Conservation (phyloP, 768 basidiomycete genomes). For the Paxillus rubicundulus region DNA sequence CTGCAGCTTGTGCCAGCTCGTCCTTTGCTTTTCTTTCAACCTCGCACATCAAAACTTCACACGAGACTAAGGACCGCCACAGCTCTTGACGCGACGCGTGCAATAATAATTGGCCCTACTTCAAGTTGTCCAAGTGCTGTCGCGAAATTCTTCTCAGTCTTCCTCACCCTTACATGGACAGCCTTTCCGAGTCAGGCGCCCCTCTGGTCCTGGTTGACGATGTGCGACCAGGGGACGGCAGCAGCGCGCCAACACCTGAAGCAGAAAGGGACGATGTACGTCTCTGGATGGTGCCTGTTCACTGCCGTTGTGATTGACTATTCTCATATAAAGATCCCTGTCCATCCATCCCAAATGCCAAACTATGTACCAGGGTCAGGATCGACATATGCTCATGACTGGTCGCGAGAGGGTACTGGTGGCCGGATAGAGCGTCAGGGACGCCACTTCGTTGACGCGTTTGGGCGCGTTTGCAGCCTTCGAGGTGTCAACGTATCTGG, state of each 20-base stretch:
- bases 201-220: conserved; percentile 49
- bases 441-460: conserved; percentile 77
- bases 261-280: conserved; percentile 2
- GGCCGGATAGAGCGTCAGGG: conserved; percentile 60
- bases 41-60: too few relatives aligned
- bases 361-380: conserved; percentile 47
- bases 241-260: neutral
- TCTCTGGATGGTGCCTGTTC: neutral
- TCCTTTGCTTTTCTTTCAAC: neutral
- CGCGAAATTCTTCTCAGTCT: too few relatives aligned
- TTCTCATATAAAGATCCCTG: conserved; percentile 3
- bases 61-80: too few relatives aligned
- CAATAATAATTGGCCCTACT: too few relatives aligned
- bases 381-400: conserved; percentile 68
- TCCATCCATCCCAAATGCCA: conserved; percentile 48
- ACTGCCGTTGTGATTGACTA: neutral
- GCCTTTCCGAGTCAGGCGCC: conserved; percentile 37
- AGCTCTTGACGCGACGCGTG: neutral
- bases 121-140: too few relatives aligned
- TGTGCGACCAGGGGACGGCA: neutral
- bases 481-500: conserved; percentile 88
- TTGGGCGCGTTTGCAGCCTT: conserved; percentile 76
- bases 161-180: conserved; percentile 18
- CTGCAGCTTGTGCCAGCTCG: neutral
- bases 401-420: conserved; percentile 57